Evolutionary conservation across 352 stramenopile genomes (phyloP).

Genomic region (Phytopythium aichiense): DNA sequence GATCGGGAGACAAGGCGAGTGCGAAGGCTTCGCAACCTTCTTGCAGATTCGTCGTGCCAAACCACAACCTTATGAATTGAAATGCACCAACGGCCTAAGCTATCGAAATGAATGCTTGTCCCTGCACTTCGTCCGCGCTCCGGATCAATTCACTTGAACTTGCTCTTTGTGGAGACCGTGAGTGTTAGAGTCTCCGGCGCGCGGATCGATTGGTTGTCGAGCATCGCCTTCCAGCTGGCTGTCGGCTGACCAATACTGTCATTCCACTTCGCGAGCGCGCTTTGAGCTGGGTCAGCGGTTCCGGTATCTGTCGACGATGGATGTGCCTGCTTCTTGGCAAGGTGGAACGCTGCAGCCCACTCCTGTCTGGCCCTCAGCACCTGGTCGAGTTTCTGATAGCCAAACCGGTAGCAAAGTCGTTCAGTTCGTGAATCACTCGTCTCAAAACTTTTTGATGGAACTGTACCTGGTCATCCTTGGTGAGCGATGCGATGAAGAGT

Average conservation of each 20-base stretch:
- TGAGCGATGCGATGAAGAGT: constrained; percentile 45
- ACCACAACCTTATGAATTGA: neutral
- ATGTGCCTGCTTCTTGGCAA: constrained; percentile 11
- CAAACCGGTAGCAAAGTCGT: constrained; percentile 2
- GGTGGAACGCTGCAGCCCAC: constrained; percentile 22
- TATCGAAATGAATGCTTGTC: neutral
- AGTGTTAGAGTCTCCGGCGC: constrained; percentile 24
- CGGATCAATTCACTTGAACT: neutral
- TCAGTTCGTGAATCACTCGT: neutral
- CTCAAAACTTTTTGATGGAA: neutral
- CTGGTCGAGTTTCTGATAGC: constrained; percentile 14
- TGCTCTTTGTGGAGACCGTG: neutral
- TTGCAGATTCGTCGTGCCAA: neutral
- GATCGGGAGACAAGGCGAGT: neutral
- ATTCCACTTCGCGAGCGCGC: constrained; percentile 32
- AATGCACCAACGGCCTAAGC: neutral
- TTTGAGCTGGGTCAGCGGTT: neutral
- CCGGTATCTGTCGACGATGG: neutral
- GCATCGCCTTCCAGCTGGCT: constrained; percentile 22
- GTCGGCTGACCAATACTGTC: constrained; percentile 19
- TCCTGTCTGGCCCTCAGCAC: constrained; percentile 19
- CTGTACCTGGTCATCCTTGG: constrained; percentile 40
- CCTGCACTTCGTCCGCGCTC: neutral
- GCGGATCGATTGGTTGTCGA: constrained; percentile 28
- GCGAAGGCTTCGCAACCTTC: neutral